These are phyloP conservation scores for Irpex sp. DNA, from an alignment of 1,284 basidiomycete genomes.

Conservation along the genomic window DNA sequence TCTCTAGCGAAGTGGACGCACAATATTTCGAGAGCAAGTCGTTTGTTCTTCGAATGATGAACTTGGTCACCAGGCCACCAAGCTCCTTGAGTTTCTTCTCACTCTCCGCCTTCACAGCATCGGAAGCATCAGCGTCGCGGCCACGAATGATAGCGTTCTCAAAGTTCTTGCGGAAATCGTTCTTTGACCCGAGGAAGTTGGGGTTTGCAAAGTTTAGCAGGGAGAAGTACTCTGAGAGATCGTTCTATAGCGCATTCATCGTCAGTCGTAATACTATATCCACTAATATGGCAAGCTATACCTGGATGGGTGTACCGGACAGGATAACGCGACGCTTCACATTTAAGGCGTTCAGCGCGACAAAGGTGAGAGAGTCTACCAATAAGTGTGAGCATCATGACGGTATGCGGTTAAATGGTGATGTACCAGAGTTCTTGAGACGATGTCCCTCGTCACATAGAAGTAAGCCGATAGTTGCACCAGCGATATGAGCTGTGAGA, in stretches of 20 bases:
- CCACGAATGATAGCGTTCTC: constrained; percentile 94
- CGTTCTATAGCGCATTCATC: constrained; percentile 60
- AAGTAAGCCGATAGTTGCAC: constrained; percentile 84
- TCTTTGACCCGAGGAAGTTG: constrained; percentile 88
- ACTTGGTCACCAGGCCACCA: constrained; percentile 87
- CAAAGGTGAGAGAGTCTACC: constrained; percentile 85
- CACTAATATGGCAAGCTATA: constrained; percentile 23
- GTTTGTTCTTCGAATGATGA: constrained; percentile 97
- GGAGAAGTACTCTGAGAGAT: constrained; percentile 96
- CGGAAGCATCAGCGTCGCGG: constrained; percentile 88
- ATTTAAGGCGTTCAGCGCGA: constrained; percentile 80
- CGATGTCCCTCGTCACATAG: constrained; percentile 98
- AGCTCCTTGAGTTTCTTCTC: constrained; percentile 94
- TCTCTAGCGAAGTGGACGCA: constrained; percentile 38
- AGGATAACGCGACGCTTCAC: constrained; percentile 95
- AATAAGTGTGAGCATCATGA: constrained; percentile 6
- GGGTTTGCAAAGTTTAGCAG: constrained; percentile 97
- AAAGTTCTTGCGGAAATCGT: constrained; percentile 95
- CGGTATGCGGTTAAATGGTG: background rate
- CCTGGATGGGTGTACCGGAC: constrained; percentile 95
- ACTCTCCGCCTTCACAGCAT: constrained; percentile 76
- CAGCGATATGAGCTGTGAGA: constrained; percentile 70
- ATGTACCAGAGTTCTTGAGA: constrained; percentile 89
- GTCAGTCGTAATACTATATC: background rate
- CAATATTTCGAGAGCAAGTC: constrained; percentile 96